These are phyloP conservation scores for Nannizziopsis barbatae DNA, from an alignment of 2,329 filamentous ascomycete species.

Conservation along the genomic window DNA sequence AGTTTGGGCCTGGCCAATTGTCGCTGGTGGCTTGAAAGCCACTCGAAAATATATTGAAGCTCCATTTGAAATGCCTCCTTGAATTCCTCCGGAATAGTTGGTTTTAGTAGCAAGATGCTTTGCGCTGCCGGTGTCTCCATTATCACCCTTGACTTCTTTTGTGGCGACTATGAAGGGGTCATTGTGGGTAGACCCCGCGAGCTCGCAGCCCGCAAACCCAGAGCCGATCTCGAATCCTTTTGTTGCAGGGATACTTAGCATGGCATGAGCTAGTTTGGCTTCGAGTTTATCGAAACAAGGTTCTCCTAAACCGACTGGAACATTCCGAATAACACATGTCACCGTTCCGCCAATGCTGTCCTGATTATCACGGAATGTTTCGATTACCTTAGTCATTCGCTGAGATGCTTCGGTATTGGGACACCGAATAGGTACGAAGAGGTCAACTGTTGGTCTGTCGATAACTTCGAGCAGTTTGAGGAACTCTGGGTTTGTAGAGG, in stretches of 20 bases:
- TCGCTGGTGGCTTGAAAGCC: conserved; percentile 89
- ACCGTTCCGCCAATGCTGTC: conserved; percentile 94
- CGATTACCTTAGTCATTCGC: conserved; percentile 70
- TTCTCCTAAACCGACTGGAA: conserved; percentile 77
- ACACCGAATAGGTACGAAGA: conserved; percentile 76
- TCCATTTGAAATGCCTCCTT: conserved; percentile 91
- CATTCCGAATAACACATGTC: conserved; percentile 82
- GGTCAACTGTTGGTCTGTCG: conserved; percentile 61
- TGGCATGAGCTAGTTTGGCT: conserved; percentile 79
- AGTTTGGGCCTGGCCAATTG: conserved; percentile 77
- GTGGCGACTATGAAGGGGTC: conserved; percentile 64
- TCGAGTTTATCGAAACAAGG: conserved; percentile 94
- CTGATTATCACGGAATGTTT: conserved; percentile 60
- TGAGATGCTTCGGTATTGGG: conserved; percentile 54
- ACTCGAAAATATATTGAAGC: conserved; percentile 89
- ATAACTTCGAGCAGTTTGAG: conserved; percentile 61
- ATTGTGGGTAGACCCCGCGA: conserved; percentile 84
- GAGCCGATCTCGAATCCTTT: conserved; percentile 95
- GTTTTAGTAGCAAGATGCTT: conserved; percentile 72
- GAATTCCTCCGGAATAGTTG: conserved; percentile 89
- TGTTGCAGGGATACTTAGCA: conserved; percentile 87
- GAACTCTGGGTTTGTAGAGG: conserved; percentile 67
- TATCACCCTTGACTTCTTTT: conserved; percentile 26
- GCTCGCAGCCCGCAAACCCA: conserved; percentile 75
- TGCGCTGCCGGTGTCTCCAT: conserved; percentile 16